Base-by-base conservation (phyloP, 2,329 filamentous ascomycete species). In the Colletotrichum sansevieriae region DNA sequence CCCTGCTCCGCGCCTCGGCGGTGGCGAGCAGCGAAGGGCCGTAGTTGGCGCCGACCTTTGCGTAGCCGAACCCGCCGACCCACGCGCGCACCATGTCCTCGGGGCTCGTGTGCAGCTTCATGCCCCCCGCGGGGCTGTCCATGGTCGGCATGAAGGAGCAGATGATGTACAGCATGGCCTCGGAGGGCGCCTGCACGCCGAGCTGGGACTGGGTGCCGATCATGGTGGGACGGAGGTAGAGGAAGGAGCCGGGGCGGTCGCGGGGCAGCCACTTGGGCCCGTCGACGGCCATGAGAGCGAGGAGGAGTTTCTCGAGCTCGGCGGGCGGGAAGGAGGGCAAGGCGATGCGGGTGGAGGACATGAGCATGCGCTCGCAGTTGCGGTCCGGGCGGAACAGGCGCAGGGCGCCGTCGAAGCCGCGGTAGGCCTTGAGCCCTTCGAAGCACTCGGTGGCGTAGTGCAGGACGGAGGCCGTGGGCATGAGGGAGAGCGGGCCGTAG, bases 391-490 rank as follows among this genome's bases (percentile, higher is more conserved):
- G 90, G 86, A 95, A 95, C 64, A 95, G 83, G 68, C 92, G 90
- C 63, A 95, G 85, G 74, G 87, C 87, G 74, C 90, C 91, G 78
- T 95, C 92, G 72, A 87, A 87, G 64, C 94, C 94, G 58, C 94
- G 90, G 85, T 94, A 97, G 59, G 89, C 88, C 81, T 97, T 97
- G 74, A 87, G 81, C 12, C 94, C 94, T 81, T 97, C 94, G 82
- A 97, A 97, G 80, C 94, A 97, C 80, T 95, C 92, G 55, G 93
- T 97, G 11, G 93, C 94, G 81, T 97, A 97, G 85, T 97, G 94
- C 69, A 97, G 86, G 70, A 90, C 90, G 3, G 90, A 92, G 13
- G 93, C 92, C 4, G 91, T 95, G 41, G 94, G 94, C 83, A 93
- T 91, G 75, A 97, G 88, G 71, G 86, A 86, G 61, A 97, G 82